Base-by-base conservation (phyloP, 768 basidiomycete genomes). In the Leccinellum luteum region DNA sequence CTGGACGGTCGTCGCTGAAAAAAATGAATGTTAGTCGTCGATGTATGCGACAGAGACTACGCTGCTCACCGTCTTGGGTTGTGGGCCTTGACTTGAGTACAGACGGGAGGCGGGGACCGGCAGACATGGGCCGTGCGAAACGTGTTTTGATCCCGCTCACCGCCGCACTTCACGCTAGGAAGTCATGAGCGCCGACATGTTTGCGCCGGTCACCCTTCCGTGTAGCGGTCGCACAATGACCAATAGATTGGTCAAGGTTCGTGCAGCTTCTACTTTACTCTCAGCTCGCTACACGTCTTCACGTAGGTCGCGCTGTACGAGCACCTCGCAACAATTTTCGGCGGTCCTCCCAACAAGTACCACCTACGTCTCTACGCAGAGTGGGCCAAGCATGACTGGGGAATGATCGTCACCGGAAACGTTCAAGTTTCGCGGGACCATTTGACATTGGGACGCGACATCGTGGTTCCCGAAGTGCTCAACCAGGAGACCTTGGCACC, bases 231-330 rank as follows among this genome's bases (percentile, higher is more conserved):
- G 71, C 32, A 64, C 34, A 9, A 62, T 84, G 25, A 48, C 55
- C 21, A 86, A 86, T 59, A 73, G 81, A 48, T 75, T 86, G 12
- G 78, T 79, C 30, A 86, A 86, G 75, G 85, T 84, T 51, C 17
- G 61, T 67, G 27, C 19, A 27, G 45, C 12, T 21, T 14, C 17
- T 31, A 17, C 32, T 14, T 19, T 44, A 25, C n/a, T 23, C n/a
- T 19, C 25, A 9, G 2, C 5, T 54, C 55, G 52, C 48, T n/a
- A 25, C 54, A 21, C 13, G 1, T 49, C 23, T 23, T 3, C 9
- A 2, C 21, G 47, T 64, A 98, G 93, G 91, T 84, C n/a, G 86
- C 95, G 0, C 79, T 95, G 81, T 95, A 94, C 62, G 95, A 98
- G 70, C 87, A 92, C 64, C 76, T 96, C 10, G 81, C 87, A 0